These are phyloP conservation scores for Pseudopyrenochaeta lycopersici DNA, from an alignment of 2,329 filamentous ascomycete genomes.

Conservation along the genomic window DNA sequence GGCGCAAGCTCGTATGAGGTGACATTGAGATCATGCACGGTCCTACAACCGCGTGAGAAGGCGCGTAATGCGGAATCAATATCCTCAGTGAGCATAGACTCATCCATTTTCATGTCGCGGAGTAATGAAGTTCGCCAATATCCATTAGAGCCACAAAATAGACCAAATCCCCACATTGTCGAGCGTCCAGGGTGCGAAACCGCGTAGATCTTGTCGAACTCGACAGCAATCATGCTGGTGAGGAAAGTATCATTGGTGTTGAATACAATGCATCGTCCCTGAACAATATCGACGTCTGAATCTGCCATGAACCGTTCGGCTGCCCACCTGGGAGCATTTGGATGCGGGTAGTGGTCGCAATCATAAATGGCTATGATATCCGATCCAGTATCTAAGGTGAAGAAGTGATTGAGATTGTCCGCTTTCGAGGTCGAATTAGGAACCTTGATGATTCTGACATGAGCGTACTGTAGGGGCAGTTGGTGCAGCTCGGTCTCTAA, in stretches of 20 bases:
- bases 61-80: slow-evolving; percentile 60
- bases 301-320: slow-evolving; percentile 57
- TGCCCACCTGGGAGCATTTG: slow-evolving; percentile 59
- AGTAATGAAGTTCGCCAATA: slow-evolving; percentile 59
- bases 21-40: slow-evolving; percentile 60
- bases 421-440: slow-evolving; percentile 60
- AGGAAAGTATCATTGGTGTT: slow-evolving; percentile 56
- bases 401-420: slow-evolving; percentile 61
- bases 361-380: slow-evolving; percentile 61
- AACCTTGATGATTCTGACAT: slow-evolving; percentile 58
- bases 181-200: slow-evolving; percentile 60
- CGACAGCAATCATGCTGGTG: slow-evolving; percentile 59
- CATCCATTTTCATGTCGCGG: slow-evolving; percentile 59
- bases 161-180: slow-evolving; percentile 58
- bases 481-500: slow-evolving; percentile 54
- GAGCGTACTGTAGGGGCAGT: slow-evolving; percentile 49
- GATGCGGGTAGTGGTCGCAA: slow-evolving; percentile 61
- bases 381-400: slow-evolving; percentile 54
- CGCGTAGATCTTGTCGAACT: slow-evolving; percentile 63
- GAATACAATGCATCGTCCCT: slow-evolving; percentile 60
- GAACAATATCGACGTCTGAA: slow-evolving; percentile 57
- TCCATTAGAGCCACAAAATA: slow-evolving; percentile 61
- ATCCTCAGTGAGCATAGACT: slow-evolving; percentile 61
- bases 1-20: slow-evolving; percentile 60
- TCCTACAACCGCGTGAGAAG: slow-evolving; percentile 54